Conservation (phyloP, 352 stramenopile species). For the Phytophthora rubi region DNA sequence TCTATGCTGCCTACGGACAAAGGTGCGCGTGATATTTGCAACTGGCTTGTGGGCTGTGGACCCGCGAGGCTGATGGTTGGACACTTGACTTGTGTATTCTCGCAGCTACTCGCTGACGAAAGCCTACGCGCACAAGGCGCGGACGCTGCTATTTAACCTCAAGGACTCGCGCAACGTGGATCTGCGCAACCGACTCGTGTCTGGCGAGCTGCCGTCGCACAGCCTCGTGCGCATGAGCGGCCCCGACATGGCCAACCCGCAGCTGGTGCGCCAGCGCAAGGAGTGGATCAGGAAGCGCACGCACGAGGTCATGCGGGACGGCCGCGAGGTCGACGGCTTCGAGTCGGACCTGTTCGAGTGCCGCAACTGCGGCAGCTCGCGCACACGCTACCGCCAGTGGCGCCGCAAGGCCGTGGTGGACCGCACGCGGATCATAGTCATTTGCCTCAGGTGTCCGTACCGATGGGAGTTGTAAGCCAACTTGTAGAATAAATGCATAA, state of each 20-base stretch:
- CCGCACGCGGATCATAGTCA: constrained; percentile 82
- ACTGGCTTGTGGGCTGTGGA: neutral
- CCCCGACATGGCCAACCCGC: constrained; percentile 86
- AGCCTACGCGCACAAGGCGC: constrained; percentile 80
- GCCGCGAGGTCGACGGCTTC: constrained; percentile 68
- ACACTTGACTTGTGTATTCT: constrained; percentile 2
- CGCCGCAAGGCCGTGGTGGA: constrained; percentile 86
- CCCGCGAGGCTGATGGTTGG: neutral
- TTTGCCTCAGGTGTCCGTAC: constrained; percentile 78
- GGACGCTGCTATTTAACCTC: constrained; percentile 85
- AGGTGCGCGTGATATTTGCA: constrained; percentile 35
- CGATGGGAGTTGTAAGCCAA: constrained; percentile 75
- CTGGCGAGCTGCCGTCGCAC: constrained; percentile 54
- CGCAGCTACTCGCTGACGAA: constrained; percentile 72
- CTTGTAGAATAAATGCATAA: constrained; percentile 37
- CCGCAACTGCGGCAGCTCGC: constrained; percentile 73
- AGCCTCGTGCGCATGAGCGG: constrained; percentile 80
- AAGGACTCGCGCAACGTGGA: constrained; percentile 74
- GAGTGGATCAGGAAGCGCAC: constrained; percentile 89
- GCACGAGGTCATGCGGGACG: constrained; percentile 82
- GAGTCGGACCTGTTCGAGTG: constrained; percentile 87
- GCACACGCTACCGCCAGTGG: constrained; percentile 83
- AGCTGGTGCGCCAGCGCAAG: constrained; percentile 79
- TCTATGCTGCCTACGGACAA: constrained; percentile 67
- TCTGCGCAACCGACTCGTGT: constrained; percentile 73